phyloP scores from a whole-genome alignment of 2,329 filamentous ascomycete species.

The Cladobotryum mycophilum region DNA sequence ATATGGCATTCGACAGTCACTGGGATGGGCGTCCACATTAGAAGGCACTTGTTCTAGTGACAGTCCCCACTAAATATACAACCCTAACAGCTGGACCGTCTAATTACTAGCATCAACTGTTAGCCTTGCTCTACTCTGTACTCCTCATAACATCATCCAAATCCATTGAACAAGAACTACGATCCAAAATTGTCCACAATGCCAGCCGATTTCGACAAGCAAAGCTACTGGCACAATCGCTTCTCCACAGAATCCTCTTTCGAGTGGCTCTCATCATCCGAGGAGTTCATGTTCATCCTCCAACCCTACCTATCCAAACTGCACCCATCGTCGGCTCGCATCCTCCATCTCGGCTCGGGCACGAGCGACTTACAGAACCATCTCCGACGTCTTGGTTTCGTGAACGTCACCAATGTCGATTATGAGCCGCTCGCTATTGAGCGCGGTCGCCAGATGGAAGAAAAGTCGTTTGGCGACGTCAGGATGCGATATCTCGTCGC shows the following conservation, averaged over 20 bases:
- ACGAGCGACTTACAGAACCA: constrained; percentile 45
- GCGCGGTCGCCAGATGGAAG: constrained; percentile 36
- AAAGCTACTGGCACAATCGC: constrained; percentile 43
- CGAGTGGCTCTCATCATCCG: constrained; percentile 42
- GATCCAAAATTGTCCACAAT: constrained; percentile 11
- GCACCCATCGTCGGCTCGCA: constrained; percentile 20
- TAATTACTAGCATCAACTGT: no score
- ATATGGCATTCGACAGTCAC: no score
- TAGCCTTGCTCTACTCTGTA: no score
- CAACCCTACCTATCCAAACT: constrained; percentile 31
- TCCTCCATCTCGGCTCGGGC: constrained; percentile 43
- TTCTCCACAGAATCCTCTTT: constrained; percentile 40
- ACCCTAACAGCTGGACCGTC: no score
- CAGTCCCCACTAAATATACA: no score
- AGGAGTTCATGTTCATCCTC: constrained; percentile 34
- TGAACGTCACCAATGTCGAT: constrained; percentile 41
- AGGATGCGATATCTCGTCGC: constrained; percentile 37
- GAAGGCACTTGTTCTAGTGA: no score
- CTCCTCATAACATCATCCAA: not conserved
- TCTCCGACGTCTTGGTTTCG: constrained; percentile 37
- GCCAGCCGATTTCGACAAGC: constrained; percentile 39
- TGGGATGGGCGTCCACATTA: no score
- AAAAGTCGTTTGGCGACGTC: constrained; percentile 37
- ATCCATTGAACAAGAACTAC: not conserved
- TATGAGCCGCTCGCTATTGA: constrained; percentile 43